These are phyloP conservation scores for Lactuca saligna DNA, from an alignment of 129 eudicot species.

Conservation along the genomic window DNA sequence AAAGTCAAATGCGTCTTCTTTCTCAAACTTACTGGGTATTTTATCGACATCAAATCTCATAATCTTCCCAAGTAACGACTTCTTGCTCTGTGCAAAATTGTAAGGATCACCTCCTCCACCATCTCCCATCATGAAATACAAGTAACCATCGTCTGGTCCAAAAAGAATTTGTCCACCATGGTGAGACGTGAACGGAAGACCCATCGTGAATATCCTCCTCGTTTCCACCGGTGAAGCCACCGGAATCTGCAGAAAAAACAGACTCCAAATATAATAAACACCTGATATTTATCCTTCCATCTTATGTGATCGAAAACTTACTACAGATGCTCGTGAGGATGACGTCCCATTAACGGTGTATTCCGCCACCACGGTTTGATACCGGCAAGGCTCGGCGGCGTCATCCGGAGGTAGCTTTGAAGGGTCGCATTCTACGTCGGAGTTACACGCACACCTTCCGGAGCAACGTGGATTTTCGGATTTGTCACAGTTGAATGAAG, in stretches of 20 bases:
- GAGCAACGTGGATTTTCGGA: conserved; percentile 54
- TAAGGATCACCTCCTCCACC: conserved; percentile 69
- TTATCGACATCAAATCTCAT: conserved; percentile 81
- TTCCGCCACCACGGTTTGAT: conserved; percentile 75
- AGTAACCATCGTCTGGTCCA: conserved; percentile 72
- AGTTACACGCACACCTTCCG: conserved; percentile 86
- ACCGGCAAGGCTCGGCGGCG: conserved; percentile 76
- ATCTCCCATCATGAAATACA: conserved; percentile 92
- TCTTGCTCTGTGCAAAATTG: conserved; percentile 86
- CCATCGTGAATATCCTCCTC: conserved; percentile 89
- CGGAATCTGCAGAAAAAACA: conserved; percentile 41
- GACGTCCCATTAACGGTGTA: conserved; percentile 53
- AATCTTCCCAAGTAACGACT: conserved; percentile 83
- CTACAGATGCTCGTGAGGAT: conserved; percentile 47
- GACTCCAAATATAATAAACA: background rate
- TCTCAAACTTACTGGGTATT: conserved; percentile 60
- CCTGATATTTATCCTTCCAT: background rate
- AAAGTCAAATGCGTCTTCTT: background rate
- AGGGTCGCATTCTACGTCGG: conserved; percentile 87
- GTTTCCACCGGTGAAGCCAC: conserved; percentile 70
- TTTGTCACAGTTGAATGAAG: conserved; percentile 78
- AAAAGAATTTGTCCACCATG: conserved; percentile 87
- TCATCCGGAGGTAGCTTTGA: conserved; percentile 48
- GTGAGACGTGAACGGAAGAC: conserved; percentile 74
- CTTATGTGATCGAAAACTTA: conserved; percentile 14